Evolutionary conservation across 768 basidiomycete species (phyloP).

Genomic region (Lepiota venenata): DNA sequence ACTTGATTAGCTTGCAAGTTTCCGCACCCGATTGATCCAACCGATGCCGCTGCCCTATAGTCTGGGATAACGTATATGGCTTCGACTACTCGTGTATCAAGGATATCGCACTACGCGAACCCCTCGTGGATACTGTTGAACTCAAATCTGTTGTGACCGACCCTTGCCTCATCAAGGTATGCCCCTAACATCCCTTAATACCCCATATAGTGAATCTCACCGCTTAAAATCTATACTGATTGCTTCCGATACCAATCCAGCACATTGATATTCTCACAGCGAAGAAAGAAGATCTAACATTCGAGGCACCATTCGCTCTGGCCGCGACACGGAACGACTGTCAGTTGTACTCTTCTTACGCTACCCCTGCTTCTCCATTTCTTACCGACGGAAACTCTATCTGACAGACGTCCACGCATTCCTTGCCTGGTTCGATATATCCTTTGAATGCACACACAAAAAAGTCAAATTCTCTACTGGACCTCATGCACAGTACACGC

Average conservation of each 20-base stretch:
- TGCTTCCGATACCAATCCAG: conserved; percentile 31
- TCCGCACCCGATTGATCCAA: background rate
- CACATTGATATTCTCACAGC: conserved; percentile 89
- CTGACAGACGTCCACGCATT: conserved; percentile 88
- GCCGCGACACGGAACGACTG: conserved; percentile 89
- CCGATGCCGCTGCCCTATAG: conserved; percentile 35
- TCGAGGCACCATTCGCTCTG: conserved; percentile 76
- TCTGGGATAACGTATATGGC: conserved; percentile 99
- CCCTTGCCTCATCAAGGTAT: conserved; percentile 84
- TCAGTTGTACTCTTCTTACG: conserved; percentile 33
- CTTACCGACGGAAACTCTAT: background rate
- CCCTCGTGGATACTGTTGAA: conserved; percentile 98
- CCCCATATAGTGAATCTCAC: background rate
- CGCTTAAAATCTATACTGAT: background rate
- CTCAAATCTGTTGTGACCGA: conserved; percentile 93
- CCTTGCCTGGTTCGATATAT: conserved; percentile 98
- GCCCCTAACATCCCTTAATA: background rate
- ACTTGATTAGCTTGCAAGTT: background rate
- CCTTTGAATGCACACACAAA: conserved; percentile 95
- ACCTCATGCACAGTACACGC: conserved; percentile 94
- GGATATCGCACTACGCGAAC: conserved; percentile 94
- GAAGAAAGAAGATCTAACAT: conserved; percentile 93
- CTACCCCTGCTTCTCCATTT: background rate
- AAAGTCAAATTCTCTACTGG: conserved; percentile 96
- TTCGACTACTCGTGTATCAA: conserved; percentile 99